Conservation (phyloP, 192 early-diverging fungal genomes). For the Neocallimastix lanati region DNA sequence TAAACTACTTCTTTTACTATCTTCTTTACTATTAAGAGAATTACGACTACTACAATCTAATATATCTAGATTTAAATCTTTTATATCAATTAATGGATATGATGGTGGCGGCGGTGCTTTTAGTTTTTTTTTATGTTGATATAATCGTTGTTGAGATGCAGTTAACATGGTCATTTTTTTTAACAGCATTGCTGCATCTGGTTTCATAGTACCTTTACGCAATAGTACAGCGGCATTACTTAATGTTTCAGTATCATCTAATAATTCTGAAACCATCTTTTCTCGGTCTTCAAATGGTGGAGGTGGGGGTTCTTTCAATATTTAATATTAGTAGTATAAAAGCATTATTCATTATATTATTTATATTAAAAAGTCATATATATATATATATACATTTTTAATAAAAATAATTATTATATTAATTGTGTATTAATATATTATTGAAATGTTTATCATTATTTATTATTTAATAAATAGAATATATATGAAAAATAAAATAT, state of each 20-base stretch:
- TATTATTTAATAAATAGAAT: no score
- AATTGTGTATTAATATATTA: no score
- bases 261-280: neutral
- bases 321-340: no score
- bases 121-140: neutral
- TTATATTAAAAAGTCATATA: no score
- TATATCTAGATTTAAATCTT: neutral
- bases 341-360: no score
- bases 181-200: neutral
- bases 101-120: neutral
- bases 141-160: neutral
- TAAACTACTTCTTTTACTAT: neutral
- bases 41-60: neutral
- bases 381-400: no score
- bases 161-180: neutral
- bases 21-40: neutral
- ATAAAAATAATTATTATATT: no score
- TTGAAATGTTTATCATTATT: no score
- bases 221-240: neutral
- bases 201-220: neutral
- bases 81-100: neutral
- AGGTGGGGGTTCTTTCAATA: neutral
- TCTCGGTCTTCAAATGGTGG: neutral
- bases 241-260: neutral
- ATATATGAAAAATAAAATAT: no score